Percentiles rank a stretch among this genome's conserved stretches.
Evolutionary conservation across 768 basidiomycete genomes (phyloP).

Genomic region (Leccinum barrowsii): DNA sequence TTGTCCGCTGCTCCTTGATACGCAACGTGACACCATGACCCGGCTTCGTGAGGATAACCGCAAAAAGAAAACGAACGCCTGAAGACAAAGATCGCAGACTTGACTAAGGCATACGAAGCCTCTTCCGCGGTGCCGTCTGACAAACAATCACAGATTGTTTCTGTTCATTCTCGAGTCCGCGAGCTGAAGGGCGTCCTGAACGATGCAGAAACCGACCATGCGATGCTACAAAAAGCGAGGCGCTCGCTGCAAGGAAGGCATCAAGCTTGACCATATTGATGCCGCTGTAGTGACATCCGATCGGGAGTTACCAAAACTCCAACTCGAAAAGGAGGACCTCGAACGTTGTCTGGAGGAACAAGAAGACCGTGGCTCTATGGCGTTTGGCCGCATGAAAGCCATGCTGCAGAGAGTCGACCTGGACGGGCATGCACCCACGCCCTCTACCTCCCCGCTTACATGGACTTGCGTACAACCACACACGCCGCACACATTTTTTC

Average conservation of each 20-base stretch:
- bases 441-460: too few relatives aligned
- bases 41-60: conserved; percentile 78
- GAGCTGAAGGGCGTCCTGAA: conserved; percentile 78
- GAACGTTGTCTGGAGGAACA: conserved; percentile 77
- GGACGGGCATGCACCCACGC: conserved; percentile 20
- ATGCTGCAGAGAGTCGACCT: conserved; percentile 69
- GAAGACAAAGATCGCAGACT: conserved; percentile 75
- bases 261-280: conserved; percentile 73
- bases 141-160: conserved; percentile 80
- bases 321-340: conserved; percentile 78
- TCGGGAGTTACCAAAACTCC: conserved; percentile 68
- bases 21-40: conserved; percentile 72
- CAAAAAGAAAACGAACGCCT: conserved; percentile 84
- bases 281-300: conserved; percentile 67
- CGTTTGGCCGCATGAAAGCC: conserved; percentile 45
- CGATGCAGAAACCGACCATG: conserved; percentile 80
- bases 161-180: conserved; percentile 80
- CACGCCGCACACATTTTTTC: too few relatives aligned
- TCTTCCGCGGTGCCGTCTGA: conserved; percentile 70
- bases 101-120: conserved; percentile 72
- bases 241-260: conserved; percentile 75
- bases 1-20: not conserved
- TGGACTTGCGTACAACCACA: too few relatives aligned
- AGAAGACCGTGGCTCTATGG: conserved; percentile 65
- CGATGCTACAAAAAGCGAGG: conserved; percentile 76